Percentiles rank a stretch among this genome's conserved stretches.
Evolutionary conservation across 495 filamentous ascomycete genomes (phyloP).

Genomic region (Articulospora tetracladia): DNA sequence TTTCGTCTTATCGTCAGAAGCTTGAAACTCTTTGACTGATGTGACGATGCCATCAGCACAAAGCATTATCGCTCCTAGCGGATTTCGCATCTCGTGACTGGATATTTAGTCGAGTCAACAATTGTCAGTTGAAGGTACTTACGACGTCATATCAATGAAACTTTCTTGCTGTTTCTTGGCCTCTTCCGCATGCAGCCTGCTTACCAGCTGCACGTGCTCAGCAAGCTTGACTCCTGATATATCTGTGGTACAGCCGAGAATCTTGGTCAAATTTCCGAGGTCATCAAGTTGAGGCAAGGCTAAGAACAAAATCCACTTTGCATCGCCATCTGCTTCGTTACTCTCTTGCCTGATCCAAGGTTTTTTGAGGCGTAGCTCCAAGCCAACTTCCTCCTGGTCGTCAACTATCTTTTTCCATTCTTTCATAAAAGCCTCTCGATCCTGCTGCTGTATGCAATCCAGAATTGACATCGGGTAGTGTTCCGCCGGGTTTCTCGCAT

Average conservation of each 20-base stretch:
- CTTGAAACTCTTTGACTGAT: constrained; percentile 7
- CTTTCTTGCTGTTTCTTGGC: constrained; percentile 73
- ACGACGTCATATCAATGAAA: constrained; percentile 77
- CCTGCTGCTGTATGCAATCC: constrained; percentile 57
- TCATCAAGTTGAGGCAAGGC: constrained; percentile 60
- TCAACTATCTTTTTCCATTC: constrained; percentile 55
- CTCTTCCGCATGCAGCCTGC: constrained; percentile 58
- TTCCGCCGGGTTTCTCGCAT: constrained; percentile 14
- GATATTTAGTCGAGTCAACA: background rate
- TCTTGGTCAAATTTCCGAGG: constrained; percentile 13
- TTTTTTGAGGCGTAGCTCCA: constrained; percentile 64
- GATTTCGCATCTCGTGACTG: constrained; percentile 68
- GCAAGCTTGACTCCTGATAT: constrained; percentile 57
- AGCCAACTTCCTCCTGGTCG: constrained; percentile 49
- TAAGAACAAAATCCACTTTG: constrained; percentile 67
- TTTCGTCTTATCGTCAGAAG: background rate
- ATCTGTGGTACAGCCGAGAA: constrained; percentile 29
- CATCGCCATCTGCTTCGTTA: constrained; percentile 31
- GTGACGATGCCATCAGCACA: constrained; percentile 54
- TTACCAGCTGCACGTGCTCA: constrained; percentile 58
- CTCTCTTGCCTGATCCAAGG: constrained; percentile 52
- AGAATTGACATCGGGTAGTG: constrained; percentile 47
- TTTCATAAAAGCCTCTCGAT: constrained; percentile 42
- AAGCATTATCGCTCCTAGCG: constrained; percentile 54
- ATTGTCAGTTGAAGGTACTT: background rate